Evolutionary conservation across 768 basidiomycete species (phyloP), one percentile per base, ranked within the genome.

Genomic region (Pleurotus ostreatus): DNA sequence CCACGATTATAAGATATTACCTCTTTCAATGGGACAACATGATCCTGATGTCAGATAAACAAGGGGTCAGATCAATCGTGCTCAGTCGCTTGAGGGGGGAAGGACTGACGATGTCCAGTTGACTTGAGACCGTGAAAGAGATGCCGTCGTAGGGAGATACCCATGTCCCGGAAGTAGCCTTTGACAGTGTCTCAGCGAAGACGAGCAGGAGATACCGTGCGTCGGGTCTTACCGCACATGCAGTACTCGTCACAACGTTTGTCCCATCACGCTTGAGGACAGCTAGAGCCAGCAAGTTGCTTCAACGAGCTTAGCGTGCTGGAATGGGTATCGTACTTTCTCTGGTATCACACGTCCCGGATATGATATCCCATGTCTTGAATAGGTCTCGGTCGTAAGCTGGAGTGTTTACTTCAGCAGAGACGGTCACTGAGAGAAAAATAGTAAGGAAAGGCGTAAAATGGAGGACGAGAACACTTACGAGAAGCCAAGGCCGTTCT

Each of bases 21-120:
- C 67, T 82, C 79, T 60, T 81, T 82, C 49, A 82, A 66, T 5
- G 81, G 79, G 1, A 82, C 76, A n/a, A 82, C 40, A 56, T 82
- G 80, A 59, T 82, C 80, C 79, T 80, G 4, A 30, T 59, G 15
- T n/a, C 34, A 40, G 22, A 45, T 4, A 9, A 25, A 34, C 30
- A 34, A 34, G 30, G 2, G 2, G 2, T 34, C 30, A 34, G 8
- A 34, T 34, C 11, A 34, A 34, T 34, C 0, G 11, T 11, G 11
- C 37, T 5, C 18, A 44, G n/a, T 2, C 5, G n/a, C 5, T 45
- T 40, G 40, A 48, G 3, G 23, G 45, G 45, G 22, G 12, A 18
- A 2, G 9, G 8, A 61, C 75, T 56, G 52, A 80, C 79, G 57
- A 82, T 83, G 61, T 82, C 79, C 43, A 82, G 69, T 54, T 76